Percentiles rank a stretch among this genome's conserved stretches.
Conservation (phyloP, 2,329 filamentous ascomycete species). For the Paraphoma sp. region DNA sequence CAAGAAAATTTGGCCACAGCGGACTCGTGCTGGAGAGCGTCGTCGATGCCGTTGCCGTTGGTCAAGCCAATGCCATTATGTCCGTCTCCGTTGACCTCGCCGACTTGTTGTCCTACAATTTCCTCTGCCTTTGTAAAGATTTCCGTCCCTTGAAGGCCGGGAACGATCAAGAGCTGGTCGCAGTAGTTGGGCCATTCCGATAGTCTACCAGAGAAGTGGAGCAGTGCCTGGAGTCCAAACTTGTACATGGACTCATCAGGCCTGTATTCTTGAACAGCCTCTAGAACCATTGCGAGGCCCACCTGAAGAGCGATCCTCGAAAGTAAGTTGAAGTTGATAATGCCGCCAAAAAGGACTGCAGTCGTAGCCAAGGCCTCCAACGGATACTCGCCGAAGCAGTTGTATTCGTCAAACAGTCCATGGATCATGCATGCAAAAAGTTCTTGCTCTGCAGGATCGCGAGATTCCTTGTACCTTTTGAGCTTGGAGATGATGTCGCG, state of each 20-base stretch:
- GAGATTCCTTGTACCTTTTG: conserved; percentile 85
- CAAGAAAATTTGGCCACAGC: conserved; percentile 76
- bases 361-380: conserved; percentile 95
- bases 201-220: conserved; percentile 83
- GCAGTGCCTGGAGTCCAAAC: conserved; percentile 92
- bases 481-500: conserved; percentile 84
- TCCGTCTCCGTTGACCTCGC: conserved; percentile 59
- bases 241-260: conserved; percentile 95
- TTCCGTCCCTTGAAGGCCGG: conserved; percentile 82
- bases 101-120: conserved; percentile 72
- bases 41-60: conserved; percentile 73
- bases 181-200: conserved; percentile 97
- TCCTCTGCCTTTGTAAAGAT: conserved; percentile 84
- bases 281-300: conserved; percentile 96
- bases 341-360: conserved; percentile 93
- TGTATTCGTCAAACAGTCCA: conserved; percentile 95
- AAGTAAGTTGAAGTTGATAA: conserved; percentile 92
- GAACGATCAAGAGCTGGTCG: conserved; percentile 80
- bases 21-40: conserved; percentile 64
- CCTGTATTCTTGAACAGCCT: conserved; percentile 85
- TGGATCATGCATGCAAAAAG: conserved; percentile 99
- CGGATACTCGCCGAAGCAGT: conserved; percentile 93
- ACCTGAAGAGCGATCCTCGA: conserved; percentile 90
- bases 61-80: conserved; percentile 61
- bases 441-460: conserved; percentile 85